These are phyloP conservation scores for Boletellus ananas DNA, from an alignment of 768 basidiomycete genomes.

Conservation along the genomic window DNA sequence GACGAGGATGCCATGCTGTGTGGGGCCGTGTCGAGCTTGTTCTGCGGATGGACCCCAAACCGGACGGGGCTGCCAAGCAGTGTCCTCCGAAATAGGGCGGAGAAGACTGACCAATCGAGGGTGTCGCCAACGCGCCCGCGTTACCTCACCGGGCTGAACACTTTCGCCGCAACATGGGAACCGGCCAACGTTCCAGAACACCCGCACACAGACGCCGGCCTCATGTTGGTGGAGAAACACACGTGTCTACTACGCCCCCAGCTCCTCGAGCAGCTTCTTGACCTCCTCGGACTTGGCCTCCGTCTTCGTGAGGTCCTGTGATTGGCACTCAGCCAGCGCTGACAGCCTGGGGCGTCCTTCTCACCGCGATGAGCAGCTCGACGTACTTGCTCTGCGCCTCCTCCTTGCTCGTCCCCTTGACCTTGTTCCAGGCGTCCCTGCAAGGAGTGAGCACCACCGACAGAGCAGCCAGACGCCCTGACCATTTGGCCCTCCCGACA, in stretches of 20 bases:
- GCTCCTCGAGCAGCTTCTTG: conserved; percentile 53
- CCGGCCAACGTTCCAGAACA: too few species aligned
- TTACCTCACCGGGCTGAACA: too few species aligned
- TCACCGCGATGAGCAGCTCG: conserved; percentile 63
- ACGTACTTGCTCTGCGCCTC: conserved; percentile 75
- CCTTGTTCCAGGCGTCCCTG: conserved; percentile 84
- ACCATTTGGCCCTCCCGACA: conserved; percentile 89
- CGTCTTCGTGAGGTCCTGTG: conserved; percentile 53
- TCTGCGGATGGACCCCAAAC: neutral
- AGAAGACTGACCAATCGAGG: conserved; percentile 27
- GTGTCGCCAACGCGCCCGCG: neutral
- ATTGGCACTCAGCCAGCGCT: neutral
- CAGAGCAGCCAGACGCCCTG: conserved; percentile 5
- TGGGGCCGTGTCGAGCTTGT: conserved; percentile 2
- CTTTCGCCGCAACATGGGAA: too few species aligned
- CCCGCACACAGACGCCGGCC: conserved; percentile 6
- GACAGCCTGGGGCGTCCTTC: conserved; percentile 12
- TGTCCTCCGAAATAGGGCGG: conserved; percentile 27
- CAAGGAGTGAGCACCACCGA: neutral
- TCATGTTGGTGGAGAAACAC: conserved; percentile 21
- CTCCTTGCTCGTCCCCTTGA: conserved; percentile 71
- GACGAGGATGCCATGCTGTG: conserved; percentile 17
- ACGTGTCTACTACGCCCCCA: conserved; percentile 41
- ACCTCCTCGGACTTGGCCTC: conserved; percentile 44
- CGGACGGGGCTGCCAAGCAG: too few species aligned